Base-by-base conservation (phyloP, 768 basidiomycete genomes). In the Scleroderma bovista region DNA sequence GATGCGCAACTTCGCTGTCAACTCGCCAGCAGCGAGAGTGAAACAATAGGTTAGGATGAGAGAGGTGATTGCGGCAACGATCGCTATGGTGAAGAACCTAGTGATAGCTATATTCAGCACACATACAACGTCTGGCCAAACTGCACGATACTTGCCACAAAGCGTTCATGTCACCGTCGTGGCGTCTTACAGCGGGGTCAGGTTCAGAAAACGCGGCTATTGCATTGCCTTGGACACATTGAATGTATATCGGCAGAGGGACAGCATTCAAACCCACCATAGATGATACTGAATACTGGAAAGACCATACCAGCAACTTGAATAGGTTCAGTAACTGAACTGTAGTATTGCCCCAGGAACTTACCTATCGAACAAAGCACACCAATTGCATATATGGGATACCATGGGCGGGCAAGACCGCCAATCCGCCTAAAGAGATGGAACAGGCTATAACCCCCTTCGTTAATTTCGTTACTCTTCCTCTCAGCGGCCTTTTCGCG, bases 31-130 rank as follows among this genome's bases (percentile, higher is more conserved):
- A 7, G 88, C 72, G 2, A 72, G 65, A 6, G 80, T 71, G 61
- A 92, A 93, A 39, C 79, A 69, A 60, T 77, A 87, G 59, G 85
- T 86, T 65, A 95, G 92, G 51, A 76, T 50, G 29, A 75, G 75
- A 45, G 89, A 84, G 34, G 75, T 58, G 5, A 78, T 2, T 3
- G 79, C 79, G 3, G 92, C 80, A 31, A 84, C 53, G 54, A 94
- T 77, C 23, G 86, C 79, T 55, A 93, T 87, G 59, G 92, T 60
- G 72, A 93, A 92, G 68, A 90, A 80, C 75, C 82, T 84, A 50
- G 51, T 50, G 16, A 20, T 15, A 19, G 7, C 11, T 9, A 16
- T 12, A 12, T 33, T 33, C 17, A 16, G 17, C 26, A 33, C 0
- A 16, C 55, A 20, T 60, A 16, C n/a, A 59, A 53, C 42, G n/a